Base-by-base conservation (phyloP, 2,329 filamentous ascomycete genomes). In the Cryoendolithus antarcticus region DNA sequence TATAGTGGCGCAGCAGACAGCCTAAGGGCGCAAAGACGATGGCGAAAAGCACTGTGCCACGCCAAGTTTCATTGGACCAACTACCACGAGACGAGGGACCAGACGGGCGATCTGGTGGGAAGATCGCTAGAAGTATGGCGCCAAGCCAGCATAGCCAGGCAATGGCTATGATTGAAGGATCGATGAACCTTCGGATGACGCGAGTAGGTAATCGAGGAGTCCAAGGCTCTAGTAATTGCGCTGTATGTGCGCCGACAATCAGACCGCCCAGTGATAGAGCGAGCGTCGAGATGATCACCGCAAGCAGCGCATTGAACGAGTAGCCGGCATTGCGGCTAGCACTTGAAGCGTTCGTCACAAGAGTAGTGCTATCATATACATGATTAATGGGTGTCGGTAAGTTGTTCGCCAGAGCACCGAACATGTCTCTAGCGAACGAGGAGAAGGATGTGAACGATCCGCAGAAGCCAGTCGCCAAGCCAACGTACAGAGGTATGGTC, bases 401-500 rank as follows among this genome's bases (percentile, higher is more conserved):
- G 46, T 81, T 72, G 55, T 94, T 91, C 3, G 83, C 79, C 11
- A 93, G 62, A 0, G 84, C 80, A 13, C 93, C 70, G 56, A 93
- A 93, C 9, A 71, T 62, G 51, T 93, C 88, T 5, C 83, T 73
- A 34, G 88, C 78, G 56, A 93, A 93, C 12, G 80, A 77, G 0
- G 86, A 93, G 61, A 94, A 94, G 7, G 82, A 88, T 0, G 88
- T 95, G 53, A 91, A 84, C 48, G 82, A 88, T 45, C 89, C 85
- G 53, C 86, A 93, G 59, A 91, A 91, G 8, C 82, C 89, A 0
- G 82, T 93, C 0, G 84, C 75, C 4, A 95, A 73, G 37, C 83
- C 88, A 42, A 93, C 81, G 55, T 93, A 94, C 0, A 94, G 67
- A 0, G 89, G 88, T 21, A 93, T 82, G 0, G 82, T 83, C 65